Evolutionary conservation across 2,329 filamentous ascomycete genomes (phyloP), one percentile per base, ranked within the genome.

Genomic region (Trichophyton simii): DNA sequence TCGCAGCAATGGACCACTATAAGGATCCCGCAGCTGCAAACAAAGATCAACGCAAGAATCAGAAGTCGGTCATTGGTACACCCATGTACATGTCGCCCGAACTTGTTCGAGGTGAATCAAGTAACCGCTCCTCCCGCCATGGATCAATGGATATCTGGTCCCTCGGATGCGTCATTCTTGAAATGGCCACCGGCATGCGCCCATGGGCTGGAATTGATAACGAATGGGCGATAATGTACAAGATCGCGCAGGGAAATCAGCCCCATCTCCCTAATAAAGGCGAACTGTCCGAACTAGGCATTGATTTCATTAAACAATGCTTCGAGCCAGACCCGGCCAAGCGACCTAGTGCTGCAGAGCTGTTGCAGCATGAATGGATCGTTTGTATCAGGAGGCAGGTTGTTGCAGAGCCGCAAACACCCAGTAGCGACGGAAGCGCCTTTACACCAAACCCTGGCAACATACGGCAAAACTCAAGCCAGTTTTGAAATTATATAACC

Each of bases 61-160:
- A 95, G 74, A 88, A 91, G 71, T 94, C 89, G 41, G 96, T 97
- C 86, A 96, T 91, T 20, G 94, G 94, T 67, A 99, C 94, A 9
- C 94, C 94, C 2, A 99, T 99, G 94, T 99, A 99, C 80, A 99
- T 99, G 94, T 97, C 94, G 5, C 94, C 94, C 3, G 94, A 99
- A 78, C 90, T 96, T 46, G 97, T 99, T 78, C 95, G 91, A 70
- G 94, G 94, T 61, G 87, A 91, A 66, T 86, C 85, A 71, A 79
- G 85, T 2, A 87, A 88, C 58, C 85, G 74, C 34, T 79, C 85
- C 11, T 88, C 88, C 60, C 87, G 89, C 66, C 87, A 91, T 62
- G 92, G 94, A 66, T 77, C 80, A 15, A 76, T 85, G 15, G 83
- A 86, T 65, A 78, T 86, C 68, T 86, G 83, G 83, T 83, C 83